Conservation (phyloP, 306 rosid genomes). For the Biancaea sappan region DNA sequence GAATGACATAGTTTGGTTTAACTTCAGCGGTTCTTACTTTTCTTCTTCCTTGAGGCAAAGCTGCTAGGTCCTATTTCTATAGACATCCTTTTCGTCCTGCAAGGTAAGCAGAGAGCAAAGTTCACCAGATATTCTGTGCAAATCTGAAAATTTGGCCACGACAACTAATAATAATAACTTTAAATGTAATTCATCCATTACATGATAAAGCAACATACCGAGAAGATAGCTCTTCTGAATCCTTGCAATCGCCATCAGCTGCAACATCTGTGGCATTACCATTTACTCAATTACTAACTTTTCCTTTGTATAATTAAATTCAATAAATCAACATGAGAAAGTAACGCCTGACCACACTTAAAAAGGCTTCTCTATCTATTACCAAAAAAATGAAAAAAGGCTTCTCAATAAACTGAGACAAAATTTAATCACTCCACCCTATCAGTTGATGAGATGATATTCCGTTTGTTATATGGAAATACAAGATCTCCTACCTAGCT, state of each 20-base stretch:
- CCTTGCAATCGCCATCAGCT: constrained; percentile 50
- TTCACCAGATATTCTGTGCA: neutral
- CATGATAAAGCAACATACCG: constrained; percentile 50
- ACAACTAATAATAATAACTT: neutral
- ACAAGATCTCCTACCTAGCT: neutral
- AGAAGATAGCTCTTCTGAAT: constrained; percentile 64
- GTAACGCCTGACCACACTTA: neutral
- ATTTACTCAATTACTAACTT: constrained; percentile 7
- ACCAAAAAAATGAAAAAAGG: too few species aligned
- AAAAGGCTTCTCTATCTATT: neutral
- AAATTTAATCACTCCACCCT: neutral
- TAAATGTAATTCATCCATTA: neutral
- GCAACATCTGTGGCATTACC: constrained; percentile 38
- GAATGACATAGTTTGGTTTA: constrained; percentile 31
- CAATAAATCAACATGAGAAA: constrained; percentile 2
- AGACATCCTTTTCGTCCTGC: constrained; percentile 87
- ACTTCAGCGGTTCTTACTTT: constrained; percentile 49
- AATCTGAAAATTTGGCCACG: neutral
- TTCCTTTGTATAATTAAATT: neutral
- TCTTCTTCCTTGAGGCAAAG: constrained; percentile 92
- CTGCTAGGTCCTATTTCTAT: constrained; percentile 87
- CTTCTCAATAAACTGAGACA: neutral
- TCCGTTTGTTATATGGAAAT: neutral
- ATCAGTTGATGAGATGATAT: constrained; percentile 6
- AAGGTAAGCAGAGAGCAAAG: constrained; percentile 20